phyloP scores from a whole-genome alignment of 371 early-diverging fungal species.

The Amoeboaphelidium protococcarum region DNA sequence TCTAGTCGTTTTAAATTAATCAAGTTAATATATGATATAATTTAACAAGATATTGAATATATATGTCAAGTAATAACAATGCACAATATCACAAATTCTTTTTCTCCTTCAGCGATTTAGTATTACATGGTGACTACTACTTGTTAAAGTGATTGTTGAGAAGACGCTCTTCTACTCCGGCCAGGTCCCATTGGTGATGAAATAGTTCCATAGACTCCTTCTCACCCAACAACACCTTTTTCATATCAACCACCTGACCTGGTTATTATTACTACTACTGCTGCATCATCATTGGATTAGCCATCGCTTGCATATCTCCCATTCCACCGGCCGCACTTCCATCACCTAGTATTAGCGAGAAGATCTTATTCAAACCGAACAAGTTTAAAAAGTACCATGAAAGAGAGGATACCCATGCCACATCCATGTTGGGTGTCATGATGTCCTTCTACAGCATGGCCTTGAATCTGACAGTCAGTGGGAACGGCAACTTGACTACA shows the following conservation, averaged over 20 bases:
- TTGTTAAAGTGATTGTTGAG: not conserved
- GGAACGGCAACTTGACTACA: constrained; percentile 75
- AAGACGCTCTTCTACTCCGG: not conserved
- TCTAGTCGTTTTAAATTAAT: no score
- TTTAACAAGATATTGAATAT: no score
- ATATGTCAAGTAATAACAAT: no score
- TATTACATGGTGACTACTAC: no score
- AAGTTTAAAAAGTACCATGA: constrained; percentile 94
- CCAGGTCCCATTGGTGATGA: not conserved
- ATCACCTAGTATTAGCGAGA: constrained; percentile 65
- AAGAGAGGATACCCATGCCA: constrained; percentile 81
- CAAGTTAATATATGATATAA: no score
- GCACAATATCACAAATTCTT: no score
- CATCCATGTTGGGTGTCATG: constrained; percentile 87
- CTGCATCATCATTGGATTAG: no score
- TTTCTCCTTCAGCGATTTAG: no score
- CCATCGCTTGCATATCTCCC: constrained; percentile 66
- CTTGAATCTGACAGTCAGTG: constrained; percentile 82
- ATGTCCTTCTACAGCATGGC: constrained; percentile 87
- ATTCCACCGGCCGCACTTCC: constrained; percentile 75
- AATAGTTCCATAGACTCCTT: not conserved
- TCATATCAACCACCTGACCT: not conserved
- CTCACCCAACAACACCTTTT: not conserved
- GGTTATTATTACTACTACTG: not conserved
- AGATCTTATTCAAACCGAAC: constrained; percentile 78